Evolutionary conservation across 306 rosid genomes (phyloP).

Genomic region (Pterocarpus macrocarpus): DNA sequence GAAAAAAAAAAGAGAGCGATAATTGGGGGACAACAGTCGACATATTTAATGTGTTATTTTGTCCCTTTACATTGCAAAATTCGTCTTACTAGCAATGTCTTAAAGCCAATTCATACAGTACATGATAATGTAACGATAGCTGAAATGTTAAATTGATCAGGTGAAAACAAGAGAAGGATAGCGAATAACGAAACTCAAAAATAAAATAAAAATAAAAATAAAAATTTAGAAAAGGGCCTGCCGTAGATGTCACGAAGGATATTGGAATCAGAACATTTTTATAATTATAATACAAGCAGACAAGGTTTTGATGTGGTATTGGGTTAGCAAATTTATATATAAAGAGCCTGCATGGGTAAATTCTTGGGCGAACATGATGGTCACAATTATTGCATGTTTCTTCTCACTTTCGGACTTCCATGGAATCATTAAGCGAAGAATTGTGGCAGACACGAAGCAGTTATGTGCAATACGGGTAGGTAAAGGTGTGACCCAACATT

Average conservation of each 20-base stretch:
- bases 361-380: neutral
- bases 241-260: neutral
- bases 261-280: conserved; percentile 8
- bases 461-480: neutral
- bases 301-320: neutral
- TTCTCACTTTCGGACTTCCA: conserved; percentile 1
- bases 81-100: conserved; percentile 37
- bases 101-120: conserved; percentile 18
- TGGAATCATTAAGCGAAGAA: neutral
- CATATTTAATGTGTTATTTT: neutral
- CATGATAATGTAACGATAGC: conserved; percentile 13
- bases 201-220: no score
- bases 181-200: neutral
- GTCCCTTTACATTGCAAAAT: neutral
- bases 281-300: conserved; percentile 4
- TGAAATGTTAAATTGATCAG: neutral
- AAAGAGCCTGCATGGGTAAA: neutral
- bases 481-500: neutral
- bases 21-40: neutral
- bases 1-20: neutral
- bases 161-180: conserved; percentile 5
- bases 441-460: neutral
- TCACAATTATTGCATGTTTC: conserved; percentile 11
- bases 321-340: neutral
- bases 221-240: neutral